These are phyloP conservation scores for Fusarium metavorans DNA, from an alignment of 2,329 filamentous ascomycete genomes.

Conservation along the genomic window DNA sequence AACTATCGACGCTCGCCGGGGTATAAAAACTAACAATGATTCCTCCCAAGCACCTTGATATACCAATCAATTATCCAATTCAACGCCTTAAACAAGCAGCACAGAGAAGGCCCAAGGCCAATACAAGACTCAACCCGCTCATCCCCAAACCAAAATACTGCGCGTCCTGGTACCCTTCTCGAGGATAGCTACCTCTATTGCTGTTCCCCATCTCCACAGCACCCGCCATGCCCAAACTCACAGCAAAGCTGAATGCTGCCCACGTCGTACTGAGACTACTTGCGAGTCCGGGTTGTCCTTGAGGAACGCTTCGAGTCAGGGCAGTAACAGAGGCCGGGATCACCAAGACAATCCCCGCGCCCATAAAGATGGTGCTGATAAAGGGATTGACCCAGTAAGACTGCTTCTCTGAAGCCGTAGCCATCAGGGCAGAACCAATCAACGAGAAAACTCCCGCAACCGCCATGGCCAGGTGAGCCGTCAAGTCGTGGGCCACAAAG, in stretches of 20 bases:
- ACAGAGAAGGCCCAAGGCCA: constrained; percentile 35
- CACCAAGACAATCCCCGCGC: constrained; percentile 40
- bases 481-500: constrained; percentile 30
- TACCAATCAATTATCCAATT: constrained; percentile 15
- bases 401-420: constrained; percentile 37
- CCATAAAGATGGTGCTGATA: constrained; percentile 43
- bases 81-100: constrained; percentile 32
- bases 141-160: constrained; percentile 43
- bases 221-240: constrained; percentile 43
- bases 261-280: constrained; percentile 31
- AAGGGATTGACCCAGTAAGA: constrained; percentile 43
- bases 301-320: constrained; percentile 34
- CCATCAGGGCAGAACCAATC: constrained; percentile 39
- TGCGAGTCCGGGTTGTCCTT: constrained; percentile 40
- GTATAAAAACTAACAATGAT: constrained; percentile 17
- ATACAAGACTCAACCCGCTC: constrained; percentile 34
- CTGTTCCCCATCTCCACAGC: constrained; percentile 34
- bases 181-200: constrained; percentile 13
- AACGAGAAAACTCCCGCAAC: constrained; percentile 33
- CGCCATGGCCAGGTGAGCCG: constrained; percentile 33
- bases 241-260: constrained; percentile 36
- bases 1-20: constrained; percentile 13
- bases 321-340: constrained; percentile 35
- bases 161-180: constrained; percentile 38
- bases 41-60: background rate